Percentiles rank a stretch among this genome's conserved stretches.
Evolutionary conservation across 805 yeast genomes (phyloP).

Genomic region (Lipomyces yamanashiensis): DNA sequence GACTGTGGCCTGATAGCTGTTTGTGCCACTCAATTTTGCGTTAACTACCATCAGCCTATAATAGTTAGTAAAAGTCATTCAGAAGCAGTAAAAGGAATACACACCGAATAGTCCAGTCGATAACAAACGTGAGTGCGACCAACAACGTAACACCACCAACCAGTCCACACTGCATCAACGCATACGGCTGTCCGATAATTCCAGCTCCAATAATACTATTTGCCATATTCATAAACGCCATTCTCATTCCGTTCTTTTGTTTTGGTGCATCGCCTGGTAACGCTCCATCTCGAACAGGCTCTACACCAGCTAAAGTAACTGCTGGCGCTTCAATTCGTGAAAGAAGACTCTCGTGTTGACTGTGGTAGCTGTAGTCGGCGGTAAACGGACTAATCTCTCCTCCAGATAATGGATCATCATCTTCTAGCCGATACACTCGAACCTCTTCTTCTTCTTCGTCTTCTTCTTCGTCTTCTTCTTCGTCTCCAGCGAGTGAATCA

Average conservation of each 20-base stretch:
- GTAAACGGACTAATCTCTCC: background rate
- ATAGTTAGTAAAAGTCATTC: background rate
- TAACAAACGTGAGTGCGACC: constrained; percentile 63
- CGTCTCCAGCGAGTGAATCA: background rate
- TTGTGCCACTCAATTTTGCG: constrained; percentile 74
- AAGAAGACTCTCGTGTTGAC: constrained; percentile 26
- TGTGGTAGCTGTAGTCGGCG: background rate
- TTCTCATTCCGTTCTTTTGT: constrained; percentile 62
- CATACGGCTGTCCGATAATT: constrained; percentile 90
- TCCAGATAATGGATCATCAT: constrained; percentile 16
- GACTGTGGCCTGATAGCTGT: constrained; percentile 85
- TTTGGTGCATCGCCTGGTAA: constrained; percentile 40
- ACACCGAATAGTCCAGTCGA: constrained; percentile 79
- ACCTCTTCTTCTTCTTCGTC: background rate
- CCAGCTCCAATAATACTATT: constrained; percentile 96
- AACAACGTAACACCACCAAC: constrained; percentile 71
- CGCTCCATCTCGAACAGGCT: constrained; percentile 6
- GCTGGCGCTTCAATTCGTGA: constrained; percentile 34
- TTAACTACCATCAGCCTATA: constrained; percentile 73
- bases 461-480: background rate
- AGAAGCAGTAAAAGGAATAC: background rate
- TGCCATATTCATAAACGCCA: constrained; percentile 98
- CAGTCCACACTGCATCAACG: constrained; percentile 79
- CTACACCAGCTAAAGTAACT: constrained; percentile 24
- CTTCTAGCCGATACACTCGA: constrained; percentile 13